Percentiles rank a stretch among this genome's conserved stretches.
phyloP scores from a whole-genome alignment of 1,284 basidiomycete species.

The Cronartium quercuum region DNA sequence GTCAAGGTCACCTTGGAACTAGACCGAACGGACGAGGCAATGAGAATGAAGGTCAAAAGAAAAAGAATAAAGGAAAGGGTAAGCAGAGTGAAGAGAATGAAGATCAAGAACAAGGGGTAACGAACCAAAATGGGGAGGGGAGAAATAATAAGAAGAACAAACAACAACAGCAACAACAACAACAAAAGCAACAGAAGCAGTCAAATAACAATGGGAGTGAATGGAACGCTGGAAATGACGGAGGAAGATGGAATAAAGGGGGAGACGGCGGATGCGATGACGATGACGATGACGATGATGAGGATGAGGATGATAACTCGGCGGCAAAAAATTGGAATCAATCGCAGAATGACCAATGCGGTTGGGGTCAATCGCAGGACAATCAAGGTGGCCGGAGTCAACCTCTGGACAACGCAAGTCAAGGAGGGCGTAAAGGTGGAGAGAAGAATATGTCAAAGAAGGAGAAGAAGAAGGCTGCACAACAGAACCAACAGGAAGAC shows the following conservation, averaged over 20 bases:
- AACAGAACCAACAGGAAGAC: background rate
- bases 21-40: background rate
- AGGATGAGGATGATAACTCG: background rate
- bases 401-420: background rate
- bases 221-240: background rate
- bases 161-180: background rate
- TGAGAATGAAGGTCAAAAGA: background rate
- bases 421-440: background rate
- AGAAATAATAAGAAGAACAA: background rate
- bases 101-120: background rate
- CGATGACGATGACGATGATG: background rate
- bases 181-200: background rate
- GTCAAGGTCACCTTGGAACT: background rate
- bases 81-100: background rate
- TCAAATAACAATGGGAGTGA: background rate
- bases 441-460: background rate
- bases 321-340: too few relatives aligned
- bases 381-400: background rate
- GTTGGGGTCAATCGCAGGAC: background rate
- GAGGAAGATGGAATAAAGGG: background rate
- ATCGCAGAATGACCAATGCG: background rate
- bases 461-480: background rate
- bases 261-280: background rate
- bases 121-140: background rate
- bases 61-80: background rate